Evolutionary conservation across 257 asterid species (phyloP).

Genomic region (Solanum appendiculatum): DNA sequence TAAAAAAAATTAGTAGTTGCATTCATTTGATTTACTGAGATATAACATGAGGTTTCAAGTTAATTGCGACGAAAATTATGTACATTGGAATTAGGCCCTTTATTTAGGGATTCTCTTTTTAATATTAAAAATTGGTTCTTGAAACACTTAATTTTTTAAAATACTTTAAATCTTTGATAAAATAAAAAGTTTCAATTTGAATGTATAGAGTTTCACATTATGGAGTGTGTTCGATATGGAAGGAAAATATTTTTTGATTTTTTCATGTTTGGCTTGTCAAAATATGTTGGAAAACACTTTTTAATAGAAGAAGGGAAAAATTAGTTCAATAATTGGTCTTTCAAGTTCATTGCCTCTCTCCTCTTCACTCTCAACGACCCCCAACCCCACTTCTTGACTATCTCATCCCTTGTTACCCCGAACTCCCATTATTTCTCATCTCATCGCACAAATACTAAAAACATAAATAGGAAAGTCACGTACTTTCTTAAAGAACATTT

Average conservation of each 20-base stretch:
- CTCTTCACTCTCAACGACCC: not conserved
- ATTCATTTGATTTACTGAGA: conserved; percentile 18
- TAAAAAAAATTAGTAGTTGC: conserved; percentile 14
- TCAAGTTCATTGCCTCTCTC: not conserved
- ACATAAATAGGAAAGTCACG: not conserved
- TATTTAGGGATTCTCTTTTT: not conserved
- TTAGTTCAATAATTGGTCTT: not conserved
- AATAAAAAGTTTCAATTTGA: not conserved
- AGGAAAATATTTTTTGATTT: not conserved
- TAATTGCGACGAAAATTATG: not conserved
- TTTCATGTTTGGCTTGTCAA: not conserved
- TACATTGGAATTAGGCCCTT: not conserved
- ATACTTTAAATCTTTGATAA: not conserved
- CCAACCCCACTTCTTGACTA: not conserved
- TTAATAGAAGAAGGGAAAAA: not conserved
- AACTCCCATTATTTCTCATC: not conserved
- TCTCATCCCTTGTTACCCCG: not conserved
- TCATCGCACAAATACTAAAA: not conserved
- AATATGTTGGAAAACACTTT: not conserved
- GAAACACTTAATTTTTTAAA: not conserved
- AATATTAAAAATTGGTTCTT: not conserved
- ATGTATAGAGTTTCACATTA: not conserved
- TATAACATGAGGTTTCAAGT: not conserved
- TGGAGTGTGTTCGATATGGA: not conserved
- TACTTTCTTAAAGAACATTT: not conserved